Base-by-base conservation (phyloP, 306 rosid species). In the Rosa multiflora region DNA sequence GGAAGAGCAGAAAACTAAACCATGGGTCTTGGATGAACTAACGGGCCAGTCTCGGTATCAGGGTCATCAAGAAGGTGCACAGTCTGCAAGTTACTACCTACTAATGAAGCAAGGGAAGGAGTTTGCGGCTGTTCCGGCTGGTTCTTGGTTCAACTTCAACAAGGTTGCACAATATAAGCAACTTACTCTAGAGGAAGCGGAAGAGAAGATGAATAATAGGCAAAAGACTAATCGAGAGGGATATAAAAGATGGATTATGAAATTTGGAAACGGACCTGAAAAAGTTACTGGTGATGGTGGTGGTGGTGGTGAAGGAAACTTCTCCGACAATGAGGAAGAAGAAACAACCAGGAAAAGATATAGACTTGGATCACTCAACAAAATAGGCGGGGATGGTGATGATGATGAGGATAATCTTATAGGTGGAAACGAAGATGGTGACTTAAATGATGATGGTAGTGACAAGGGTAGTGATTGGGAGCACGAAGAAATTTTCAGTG, bases 381-480 rank as follows among this genome's bases (percentile, higher is more conserved):
- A 86, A 82, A 88, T 7, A 52, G 56, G 81, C 37, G 37, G 37
- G 71, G 68, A 56, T 20, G 92, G 85, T n/a, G 93, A 77, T 37
- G 97, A 81, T 62, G 89, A 91, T 58, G 94, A 80, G 32, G 93
- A 78, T 52, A 2, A 53, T 6, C 9, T 6, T 53, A 87, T 88
- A 84, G 94, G 90, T 81, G 83, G 86, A 26, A 88, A 84, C 78
- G 91, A 87, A 80, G 91, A 89, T 42, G 97, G 90, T 82, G 98
- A 93, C 88, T 55, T 89, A 76, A 92, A 91, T 37, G 93, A 91
- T 21, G 94, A 88, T 69, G 97, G 91, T 80, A 70, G 86, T 70
- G 97, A 91, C 85, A 93, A 89, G 86, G 98, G 98, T 90, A 55
- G 73, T 83, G 97, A 94, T 82, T 94, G 97, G 98, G 97, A 94